Base-by-base conservation (phyloP, 495 filamentous ascomycete species). In the Aspergillus steynii region DNA sequence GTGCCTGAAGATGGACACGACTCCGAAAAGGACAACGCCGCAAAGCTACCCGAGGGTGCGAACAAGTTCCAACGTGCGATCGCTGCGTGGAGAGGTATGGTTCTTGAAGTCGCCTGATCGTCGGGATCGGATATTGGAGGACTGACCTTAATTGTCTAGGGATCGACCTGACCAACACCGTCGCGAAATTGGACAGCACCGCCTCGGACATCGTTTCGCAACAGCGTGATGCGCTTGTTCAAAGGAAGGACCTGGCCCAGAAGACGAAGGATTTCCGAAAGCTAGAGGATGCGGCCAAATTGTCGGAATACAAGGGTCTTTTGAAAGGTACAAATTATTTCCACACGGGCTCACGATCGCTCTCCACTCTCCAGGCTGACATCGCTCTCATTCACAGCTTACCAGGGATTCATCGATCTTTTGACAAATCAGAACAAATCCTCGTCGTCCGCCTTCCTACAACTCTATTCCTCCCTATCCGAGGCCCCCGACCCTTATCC, bases 221-320 rank as follows among this genome's bases (percentile, higher is more conserved):
- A 68, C 95, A 99, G 69, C 86, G 92, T 63, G 96, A 97, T 74
- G 87, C 93, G 25, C 87, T 97, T 9, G 87, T 96, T 14, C 93
- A 97, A 70, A 85, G 95, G 51, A 99, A 99, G 69, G 95, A 99
- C 56, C 83, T 99, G 20, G 95, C 95, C 15, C 93, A 97, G 74
- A 98, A 97, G 79, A 99, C 95, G 3, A 99, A 98, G 71, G 95
- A 98, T 71, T 99, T 96, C 66, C 80, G 92, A 63, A 99, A 97
- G 73, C 83, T 96, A 3, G 95, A 98, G 58, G 96, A 99, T 79
- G 82, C 90, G 10, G 86, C 84, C 45, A 98, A 97, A 74, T 80
- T 97, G 25, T 77, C 77, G 1, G 96, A 99, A 68, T 87, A 92
- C 75, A 98, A 98, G 77, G 83, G 86, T 34, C 78, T 99, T 47